Evolutionary conservation across 768 basidiomycete genomes (phyloP).

Genomic region (Amanita pallidorosea): DNA sequence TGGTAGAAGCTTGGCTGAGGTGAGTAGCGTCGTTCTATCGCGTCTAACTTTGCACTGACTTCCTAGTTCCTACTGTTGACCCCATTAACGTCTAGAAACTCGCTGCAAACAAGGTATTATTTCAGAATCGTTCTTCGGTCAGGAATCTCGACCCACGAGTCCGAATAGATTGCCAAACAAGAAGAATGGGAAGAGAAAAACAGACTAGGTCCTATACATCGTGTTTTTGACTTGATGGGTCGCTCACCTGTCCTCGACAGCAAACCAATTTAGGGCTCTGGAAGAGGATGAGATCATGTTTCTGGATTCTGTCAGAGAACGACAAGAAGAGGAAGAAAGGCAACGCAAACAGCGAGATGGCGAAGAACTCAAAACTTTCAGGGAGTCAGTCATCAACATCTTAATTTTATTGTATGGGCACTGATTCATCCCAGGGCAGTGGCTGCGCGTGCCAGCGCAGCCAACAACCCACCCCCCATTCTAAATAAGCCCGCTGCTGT

Average conservation of each 20-base stretch:
- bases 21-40: constrained; percentile 26
- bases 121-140: background rate
- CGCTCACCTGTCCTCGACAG: constrained; percentile 22
- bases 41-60: constrained; percentile 30
- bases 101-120: constrained; percentile 72
- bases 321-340: constrained; percentile 66
- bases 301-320: constrained; percentile 71
- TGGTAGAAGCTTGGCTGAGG: constrained; percentile 83
- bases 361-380: constrained; percentile 69
- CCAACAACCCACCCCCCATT: constrained; percentile 32
- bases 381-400: constrained; percentile 41
- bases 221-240: background rate
- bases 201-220: constrained; percentile 42
- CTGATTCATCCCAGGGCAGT: constrained; percentile 33
- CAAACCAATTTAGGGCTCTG: constrained; percentile 81
- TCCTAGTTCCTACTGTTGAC: constrained; percentile 33
- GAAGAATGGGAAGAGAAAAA: constrained; percentile 92
- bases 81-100: constrained; percentile 58
- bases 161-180: constrained; percentile 67
- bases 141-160: constrained; percentile 9
- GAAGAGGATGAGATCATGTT: constrained; percentile 90
- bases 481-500: constrained; percentile 20
- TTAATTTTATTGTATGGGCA: constrained; percentile 4
- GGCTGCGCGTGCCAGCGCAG: constrained; percentile 53
- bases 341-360: constrained; percentile 66